These are phyloP conservation scores for Metschnikowia aberdeeniae DNA, from an alignment of 805 yeast species.

Conservation along the genomic window DNA sequence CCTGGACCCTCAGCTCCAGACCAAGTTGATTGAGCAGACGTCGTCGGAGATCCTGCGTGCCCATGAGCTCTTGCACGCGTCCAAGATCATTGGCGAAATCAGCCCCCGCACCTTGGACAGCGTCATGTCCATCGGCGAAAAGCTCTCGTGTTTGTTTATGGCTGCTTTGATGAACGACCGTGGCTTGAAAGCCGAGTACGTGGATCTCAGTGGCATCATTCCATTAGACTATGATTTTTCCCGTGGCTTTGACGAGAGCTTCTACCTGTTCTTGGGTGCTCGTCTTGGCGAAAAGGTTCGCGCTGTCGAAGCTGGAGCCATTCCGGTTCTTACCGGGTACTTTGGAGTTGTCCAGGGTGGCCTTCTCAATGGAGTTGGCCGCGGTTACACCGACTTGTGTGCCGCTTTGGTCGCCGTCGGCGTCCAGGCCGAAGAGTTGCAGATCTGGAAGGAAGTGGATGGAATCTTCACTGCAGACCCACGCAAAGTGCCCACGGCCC, in stretches of 20 bases:
- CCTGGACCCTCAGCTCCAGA: conserved; percentile 40
- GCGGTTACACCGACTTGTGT: conserved; percentile 97
- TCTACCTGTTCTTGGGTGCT: conserved; percentile 54
- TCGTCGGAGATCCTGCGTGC: conserved; percentile 63
- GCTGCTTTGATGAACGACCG: conserved; percentile 77
- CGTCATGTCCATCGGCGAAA: conserved; percentile 92
- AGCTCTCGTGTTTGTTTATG: conserved; percentile 85
- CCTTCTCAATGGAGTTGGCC: conserved; percentile 83
- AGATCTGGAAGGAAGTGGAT: conserved; percentile 98
- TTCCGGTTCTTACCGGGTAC: conserved; percentile 94
- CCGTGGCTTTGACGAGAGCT: conserved; percentile 61
- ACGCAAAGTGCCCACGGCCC: conserved; percentile 85
- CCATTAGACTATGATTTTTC: conserved; percentile 56
- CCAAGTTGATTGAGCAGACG: conserved; percentile 56
- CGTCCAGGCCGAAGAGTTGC: conserved; percentile 84
- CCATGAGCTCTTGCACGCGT: conserved; percentile 72
- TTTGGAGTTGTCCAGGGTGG: conserved; percentile 98
- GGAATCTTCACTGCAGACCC: conserved; percentile 99
- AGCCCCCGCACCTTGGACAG: conserved; percentile 82
- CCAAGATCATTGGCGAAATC: conserved; percentile 88
- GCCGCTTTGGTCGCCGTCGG: conserved; percentile 97
- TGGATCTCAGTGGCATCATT: conserved; percentile 73
- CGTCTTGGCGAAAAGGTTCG: conserved; percentile 49
- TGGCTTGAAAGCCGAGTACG: conserved; percentile 72
- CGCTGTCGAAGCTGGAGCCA: conserved; percentile 39